phyloP scores from a whole-genome alignment of 768 basidiomycete species.

The Russula dissimulans region DNA sequence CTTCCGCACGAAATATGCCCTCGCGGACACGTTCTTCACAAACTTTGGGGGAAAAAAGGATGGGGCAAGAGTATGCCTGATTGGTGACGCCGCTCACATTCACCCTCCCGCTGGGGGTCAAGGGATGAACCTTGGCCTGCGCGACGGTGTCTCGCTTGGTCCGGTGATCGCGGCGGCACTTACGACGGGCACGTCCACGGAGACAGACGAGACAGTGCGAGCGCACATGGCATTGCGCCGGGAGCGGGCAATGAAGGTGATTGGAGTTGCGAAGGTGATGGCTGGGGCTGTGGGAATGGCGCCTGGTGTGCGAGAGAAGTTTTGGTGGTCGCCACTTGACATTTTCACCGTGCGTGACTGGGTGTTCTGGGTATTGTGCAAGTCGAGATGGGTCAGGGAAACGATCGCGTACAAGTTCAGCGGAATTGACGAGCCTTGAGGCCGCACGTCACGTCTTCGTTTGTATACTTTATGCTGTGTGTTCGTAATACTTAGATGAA shows the following conservation, averaged over 20 bases:
- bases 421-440: no score
- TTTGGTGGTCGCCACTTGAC: background rate
- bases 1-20: conserved; percentile 37
- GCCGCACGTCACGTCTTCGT: no score
- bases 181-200: conserved; percentile 19
- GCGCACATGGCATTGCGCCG: conserved; percentile 32
- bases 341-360: no score
- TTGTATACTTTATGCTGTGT: no score
- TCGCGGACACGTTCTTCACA: conserved; percentile 33
- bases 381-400: no score
- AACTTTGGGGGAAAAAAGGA: conserved; percentile 20
- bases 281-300: conserved; percentile 22
- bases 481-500: no score
- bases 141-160: conserved; percentile 41
- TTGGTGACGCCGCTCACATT: conserved; percentile 44
- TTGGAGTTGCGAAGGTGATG: conserved; percentile 33
- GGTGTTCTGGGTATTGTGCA: no score
- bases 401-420: no score
- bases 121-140: conserved; percentile 52
- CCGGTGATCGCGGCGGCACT: conserved; percentile 32
- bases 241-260: conserved; percentile 33
- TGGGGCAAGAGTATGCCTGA: conserved; percentile 23
- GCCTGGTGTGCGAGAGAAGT: conserved; percentile 23
- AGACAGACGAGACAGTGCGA: conserved; percentile 28
- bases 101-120: conserved; percentile 49